Conservation (phyloP, 2,329 filamentous ascomycete species). For the Ploettnerulaceae sp. region DNA sequence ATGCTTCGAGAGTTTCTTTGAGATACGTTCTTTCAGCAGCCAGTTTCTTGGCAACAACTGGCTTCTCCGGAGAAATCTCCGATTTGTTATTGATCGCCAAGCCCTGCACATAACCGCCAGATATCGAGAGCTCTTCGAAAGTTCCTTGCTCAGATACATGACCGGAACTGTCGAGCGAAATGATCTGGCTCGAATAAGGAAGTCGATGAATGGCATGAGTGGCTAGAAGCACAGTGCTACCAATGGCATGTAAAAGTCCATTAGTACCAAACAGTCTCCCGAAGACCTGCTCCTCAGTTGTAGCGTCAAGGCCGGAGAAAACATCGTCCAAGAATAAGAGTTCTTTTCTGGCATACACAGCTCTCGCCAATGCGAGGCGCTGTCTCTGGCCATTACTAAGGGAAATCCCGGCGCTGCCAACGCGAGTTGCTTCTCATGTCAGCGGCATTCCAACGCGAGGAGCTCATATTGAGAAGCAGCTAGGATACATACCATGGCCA, state of each 20-base stretch:
- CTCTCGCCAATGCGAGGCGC: slow-evolving; percentile 54
- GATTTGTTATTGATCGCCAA: not conserved
- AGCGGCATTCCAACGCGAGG: not conserved
- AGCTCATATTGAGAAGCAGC: not conserved
- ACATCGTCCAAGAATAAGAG: slow-evolving; percentile 31
- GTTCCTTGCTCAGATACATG: slow-evolving; percentile 35
- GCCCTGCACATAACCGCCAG: slow-evolving; percentile 35
- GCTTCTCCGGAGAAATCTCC: not conserved
- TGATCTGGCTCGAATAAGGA: slow-evolving; percentile 37
- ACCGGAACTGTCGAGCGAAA: slow-evolving; percentile 28
- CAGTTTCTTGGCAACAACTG: not conserved
- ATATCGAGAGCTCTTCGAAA: slow-evolving; percentile 33
- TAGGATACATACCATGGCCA: slow-evolving; percentile 50
- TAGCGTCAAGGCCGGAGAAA: slow-evolving; percentile 29
- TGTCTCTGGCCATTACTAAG: slow-evolving; percentile 32
- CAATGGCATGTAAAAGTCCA: slow-evolving; percentile 22
- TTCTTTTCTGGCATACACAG: slow-evolving; percentile 36
- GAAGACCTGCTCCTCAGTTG: slow-evolving; percentile 28
- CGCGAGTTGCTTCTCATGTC: slow-evolving; percentile 17
- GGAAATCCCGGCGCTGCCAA: slow-evolving; percentile 34
- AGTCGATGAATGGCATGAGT: slow-evolving; percentile 34
- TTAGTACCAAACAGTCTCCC: slow-evolving; percentile 20
- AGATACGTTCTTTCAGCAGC: not conserved
- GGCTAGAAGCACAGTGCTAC: slow-evolving; percentile 37
- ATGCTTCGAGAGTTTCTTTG: not conserved